A percentile compares a stretch with the other conserved stretches of the same genome.
These are phyloP conservation scores for Boletus vermiculosoides DNA, from an alignment of 768 basidiomycete genomes.

Conservation along the genomic window DNA sequence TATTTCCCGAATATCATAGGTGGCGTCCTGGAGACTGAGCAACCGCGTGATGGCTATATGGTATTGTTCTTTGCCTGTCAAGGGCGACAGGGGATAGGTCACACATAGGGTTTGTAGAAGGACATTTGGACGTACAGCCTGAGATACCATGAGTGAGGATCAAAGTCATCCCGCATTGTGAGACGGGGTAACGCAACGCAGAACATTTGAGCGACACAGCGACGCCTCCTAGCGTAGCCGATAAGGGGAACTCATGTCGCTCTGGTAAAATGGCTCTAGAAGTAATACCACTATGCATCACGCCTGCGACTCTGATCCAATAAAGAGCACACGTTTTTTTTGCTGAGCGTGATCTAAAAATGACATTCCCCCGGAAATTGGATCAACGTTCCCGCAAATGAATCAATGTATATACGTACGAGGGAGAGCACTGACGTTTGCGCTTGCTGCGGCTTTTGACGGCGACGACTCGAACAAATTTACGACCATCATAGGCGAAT, in stretches of 20 bases:
- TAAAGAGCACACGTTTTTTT: background rate
- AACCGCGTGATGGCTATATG: constrained; percentile 21
- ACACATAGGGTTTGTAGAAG: background rate
- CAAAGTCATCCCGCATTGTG: constrained; percentile 23
- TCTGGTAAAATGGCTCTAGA: constrained; percentile 12
- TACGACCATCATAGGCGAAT: background rate
- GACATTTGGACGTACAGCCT: constrained; percentile 19
- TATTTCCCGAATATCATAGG: constrained; percentile 30
- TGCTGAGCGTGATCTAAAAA: background rate
- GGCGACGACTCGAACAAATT: background rate
- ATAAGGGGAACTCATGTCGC: constrained; percentile 18
- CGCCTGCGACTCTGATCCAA: background rate
- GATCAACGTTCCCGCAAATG: no score
- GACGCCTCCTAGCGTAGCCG: constrained; percentile 16
- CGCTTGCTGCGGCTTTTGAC: background rate
- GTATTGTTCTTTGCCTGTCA: constrained; percentile 31
- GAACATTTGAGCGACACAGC: constrained; percentile 18
- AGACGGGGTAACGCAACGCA: constrained; percentile 29
- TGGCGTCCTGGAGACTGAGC: constrained; percentile 12
- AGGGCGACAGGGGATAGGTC: background rate
- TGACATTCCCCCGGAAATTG: background rate
- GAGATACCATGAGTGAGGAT: constrained; percentile 29
- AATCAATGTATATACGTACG: background rate
- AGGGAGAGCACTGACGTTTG: background rate
- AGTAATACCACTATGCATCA: constrained; percentile 1